A percentile compares a stretch with the other conserved stretches of the same genome.
Conservation (phyloP, 75 land plant genomes). For the Cryptomeria japonica region DNA sequence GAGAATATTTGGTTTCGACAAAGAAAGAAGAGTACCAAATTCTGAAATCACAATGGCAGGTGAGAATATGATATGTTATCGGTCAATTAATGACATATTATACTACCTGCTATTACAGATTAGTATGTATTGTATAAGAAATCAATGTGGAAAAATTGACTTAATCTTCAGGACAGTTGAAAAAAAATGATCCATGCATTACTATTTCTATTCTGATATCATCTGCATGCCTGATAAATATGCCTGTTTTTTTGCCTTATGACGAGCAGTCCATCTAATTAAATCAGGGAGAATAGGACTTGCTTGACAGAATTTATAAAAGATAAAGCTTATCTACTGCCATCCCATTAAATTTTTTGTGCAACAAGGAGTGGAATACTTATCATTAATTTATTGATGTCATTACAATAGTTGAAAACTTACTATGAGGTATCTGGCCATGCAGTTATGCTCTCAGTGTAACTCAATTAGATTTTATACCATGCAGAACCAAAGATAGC, state of each 20-base stretch:
- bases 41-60: constrained; percentile 94
- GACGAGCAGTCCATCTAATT: background rate
- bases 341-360: background rate
- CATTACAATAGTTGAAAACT: background rate
- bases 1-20: constrained; percentile 54
- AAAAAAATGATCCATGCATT: background rate
- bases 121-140: background rate
- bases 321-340: background rate
- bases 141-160: background rate
- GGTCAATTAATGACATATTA: background rate
- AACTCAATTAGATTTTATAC: background rate
- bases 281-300: background rate
- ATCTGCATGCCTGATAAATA: background rate
- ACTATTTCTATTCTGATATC: background rate
- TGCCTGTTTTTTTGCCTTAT: background rate
- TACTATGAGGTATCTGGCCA: background rate
- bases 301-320: background rate
- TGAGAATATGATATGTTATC: constrained; percentile 21
- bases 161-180: background rate
- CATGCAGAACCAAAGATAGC: background rate
- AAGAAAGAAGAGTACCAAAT: constrained; percentile 76
- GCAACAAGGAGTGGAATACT: background rate
- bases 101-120: background rate
- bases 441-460: background rate
- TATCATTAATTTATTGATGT: background rate